Conservation (phyloP, 139 green algal genomes). For the Asterochloris erici region DNA sequence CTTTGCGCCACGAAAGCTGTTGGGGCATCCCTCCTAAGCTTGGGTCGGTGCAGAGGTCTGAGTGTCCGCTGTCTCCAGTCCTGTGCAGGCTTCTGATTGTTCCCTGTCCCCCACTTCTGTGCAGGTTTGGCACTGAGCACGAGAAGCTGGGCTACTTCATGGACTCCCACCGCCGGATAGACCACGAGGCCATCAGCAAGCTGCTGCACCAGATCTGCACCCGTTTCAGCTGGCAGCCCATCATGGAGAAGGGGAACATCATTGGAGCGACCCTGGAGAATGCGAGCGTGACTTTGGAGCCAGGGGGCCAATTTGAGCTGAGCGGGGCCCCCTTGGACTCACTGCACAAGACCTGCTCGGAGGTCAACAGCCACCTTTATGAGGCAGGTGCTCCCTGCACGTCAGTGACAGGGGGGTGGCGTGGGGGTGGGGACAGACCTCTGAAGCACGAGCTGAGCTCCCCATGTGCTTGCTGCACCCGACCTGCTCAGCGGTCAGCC, state of each 20-base stretch:
- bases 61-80: neutral
- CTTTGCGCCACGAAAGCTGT: neutral
- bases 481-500: no score
- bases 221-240: slow-evolving; percentile 84
- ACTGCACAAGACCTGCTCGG: slow-evolving; percentile 92
- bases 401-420: no score
- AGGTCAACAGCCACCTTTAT: slow-evolving; percentile 95
- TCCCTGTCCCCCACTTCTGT: neutral
- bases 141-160: slow-evolving; percentile 95
- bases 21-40: neutral
- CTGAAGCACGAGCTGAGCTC: no score
- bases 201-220: slow-evolving; percentile 71
- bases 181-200: slow-evolving; percentile 74
- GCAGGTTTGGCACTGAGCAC: slow-evolving; percentile 97
- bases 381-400: slow-evolving; percentile 45
- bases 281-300: slow-evolving; percentile 95
- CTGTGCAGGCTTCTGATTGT: neutral
- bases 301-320: slow-evolving; percentile 98
- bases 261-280: slow-evolving; percentile 83
- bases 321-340: slow-evolving; percentile 85
- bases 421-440: no score
- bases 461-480: no score
- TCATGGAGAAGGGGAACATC: slow-evolving; percentile 84
- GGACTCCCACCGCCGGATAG: slow-evolving; percentile 53
- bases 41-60: neutral